Evolutionary conservation across 768 basidiomycete genomes (phyloP), one percentile per base, ranked within the genome.

Genomic region (Amanita exitialis): DNA sequence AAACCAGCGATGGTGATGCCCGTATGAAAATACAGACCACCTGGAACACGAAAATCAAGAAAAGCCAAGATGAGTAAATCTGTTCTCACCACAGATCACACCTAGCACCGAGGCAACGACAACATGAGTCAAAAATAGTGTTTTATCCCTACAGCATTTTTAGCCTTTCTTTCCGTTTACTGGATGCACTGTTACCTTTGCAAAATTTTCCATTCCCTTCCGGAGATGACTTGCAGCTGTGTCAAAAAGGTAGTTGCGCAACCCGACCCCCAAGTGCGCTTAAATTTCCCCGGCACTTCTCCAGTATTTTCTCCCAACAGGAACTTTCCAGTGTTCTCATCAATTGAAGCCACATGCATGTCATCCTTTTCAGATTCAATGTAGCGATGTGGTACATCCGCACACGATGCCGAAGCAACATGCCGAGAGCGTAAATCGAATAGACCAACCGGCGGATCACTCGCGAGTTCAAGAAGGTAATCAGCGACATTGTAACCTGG

Each of bases 401-500:
- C 35, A 6, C 1, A 10, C 15, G 36, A 25, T 18, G 44, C 53
- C 21, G 20, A 39, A 41, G 34, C 51, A 7, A 25, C 4, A 49
- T 23, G 21, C 16, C 16, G 20, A 18, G 35, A 5, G 35, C 56
- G 32, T 20, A 58, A 44, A 50, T 64, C 68, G 69, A 80, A 78
- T 1, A 80, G 62, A 27, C 63, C 64, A 6, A 73, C 66, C 12
- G 79, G 76, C 0, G 80, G 74, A 44, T 80, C 79, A 58, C 80
- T 84, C 1, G 92, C 92, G 47, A 97, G 76, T 57, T 96, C 93
- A 18, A 97, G 73, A 9, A 96, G 75, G 59, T 94, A 89, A 62
- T 97, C 94, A 0, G 94, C 92, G 15, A 94, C 78, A 58, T 96
- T 96, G 69, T 94, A 93, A 0, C 90, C 91, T 44, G 80, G 73